Base-by-base conservation (phyloP, 2,329 filamentous ascomycete species). In the Xylaria arbuscula region DNA sequence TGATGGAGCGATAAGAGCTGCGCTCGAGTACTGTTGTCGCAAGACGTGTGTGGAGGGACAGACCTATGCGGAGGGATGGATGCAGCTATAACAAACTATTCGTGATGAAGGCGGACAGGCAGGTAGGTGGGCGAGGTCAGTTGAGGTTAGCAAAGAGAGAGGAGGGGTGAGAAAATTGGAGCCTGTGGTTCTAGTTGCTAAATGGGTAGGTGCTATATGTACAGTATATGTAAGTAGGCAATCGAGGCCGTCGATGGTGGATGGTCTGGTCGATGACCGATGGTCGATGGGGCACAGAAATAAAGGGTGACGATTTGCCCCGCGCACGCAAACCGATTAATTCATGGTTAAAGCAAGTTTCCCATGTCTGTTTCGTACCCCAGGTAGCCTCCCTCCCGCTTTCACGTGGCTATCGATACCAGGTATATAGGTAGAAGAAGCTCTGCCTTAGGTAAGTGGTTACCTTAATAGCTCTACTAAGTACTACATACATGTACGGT, bases 101-200 rank as follows among this genome's bases (percentile, higher is more conserved):
- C 7, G 54, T 42, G 32, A 28, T 42, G 38, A 63, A 67, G 53
- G n/a, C 17, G 47, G 22, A 53, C 7, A 17, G 1, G 9, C 24
- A 58, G 56, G 56, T 65, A 42, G 54, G 51, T 57, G 45, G 19
- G 45, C 19, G 61, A 64, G 48, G 66, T 36, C 60, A 59, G 57
- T 68, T 17, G 17, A 57, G 60, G 19, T 28, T 47, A 22, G 55
- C n/a, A 62, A 38, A 55, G 54, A 24, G 42, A 58, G 50, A 61
- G 63, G 63, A 69, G 69, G 66, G 66, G 67, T 65, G 69, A 65
- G 66, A 71, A 71, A 69, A 70, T 48, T 70, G 69, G 69, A 64
- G 69, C 67, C 67, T 62, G 64, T 65, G 57, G 56, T 69, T 60
- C 59, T 38, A 61, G 55, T 61, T 47, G 62, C 57, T 36, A 54